Evolutionary conservation across 164 flowering plant genomes (phyloP), one percentile per base, ranked within the genome.

Genomic region (Macadamia tetraphylla): DNA sequence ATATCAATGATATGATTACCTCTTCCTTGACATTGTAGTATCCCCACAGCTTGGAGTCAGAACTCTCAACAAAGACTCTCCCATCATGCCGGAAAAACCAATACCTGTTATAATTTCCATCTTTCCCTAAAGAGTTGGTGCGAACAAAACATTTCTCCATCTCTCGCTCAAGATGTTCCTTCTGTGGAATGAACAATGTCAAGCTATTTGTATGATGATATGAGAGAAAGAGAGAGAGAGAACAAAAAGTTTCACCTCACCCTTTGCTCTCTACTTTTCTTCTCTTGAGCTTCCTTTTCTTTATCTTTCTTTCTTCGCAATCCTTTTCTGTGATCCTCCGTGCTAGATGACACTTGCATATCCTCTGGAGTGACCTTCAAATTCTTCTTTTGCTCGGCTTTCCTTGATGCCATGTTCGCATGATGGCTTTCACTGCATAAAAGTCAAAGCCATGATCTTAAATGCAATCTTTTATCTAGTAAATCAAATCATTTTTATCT

Each of bases 71-170:
- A 82, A 92, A 94, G 65, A 92, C 74, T 75, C 96, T 82, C 44
- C 91, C 91, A 75, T 90, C 95, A 61, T 87, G 88, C 6, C 74
- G 79, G 73, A 94, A 94, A 84, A 87, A 88, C 99, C 99, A 94
- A 76, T 90, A 94, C 78, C 95, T 86, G 66, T 83, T 90, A 70
- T 86, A 77, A 69, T 90, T 63, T 79, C 86, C 79, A 70, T 94
- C 99, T 79, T 83, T 94, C 44, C 99, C 99, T 75, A 94, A 72
- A 44, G 97, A 77, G 60, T 73, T 83, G 62, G 91, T 83, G 46
- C 91, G 84, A 70, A 94, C 74, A 58, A 81, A 67, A 67, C 82
- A 82, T 71, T 88, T 94, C 78, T 90, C 99, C 52, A 92, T 82
- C 78, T 94, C 96, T 75, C 84, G 71, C 62, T 88, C 87, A 76